Conservation (phyloP, 805 yeast genomes). For the Torulaspora microellipsoides region DNA sequence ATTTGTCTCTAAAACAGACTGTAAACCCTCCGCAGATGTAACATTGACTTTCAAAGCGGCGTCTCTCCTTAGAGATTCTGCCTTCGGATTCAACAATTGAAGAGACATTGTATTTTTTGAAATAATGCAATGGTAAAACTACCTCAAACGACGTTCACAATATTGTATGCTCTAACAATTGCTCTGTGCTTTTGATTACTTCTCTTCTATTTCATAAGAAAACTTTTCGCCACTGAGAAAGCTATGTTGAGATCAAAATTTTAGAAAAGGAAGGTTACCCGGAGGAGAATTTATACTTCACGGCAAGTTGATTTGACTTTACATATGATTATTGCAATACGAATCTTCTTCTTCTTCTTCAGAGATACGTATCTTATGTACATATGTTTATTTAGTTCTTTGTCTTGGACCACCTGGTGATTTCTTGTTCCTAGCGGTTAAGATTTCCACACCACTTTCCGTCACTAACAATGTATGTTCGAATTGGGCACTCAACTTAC, state of each 20-base stretch:
- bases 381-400: slow-evolving; percentile 39
- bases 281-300: no score
- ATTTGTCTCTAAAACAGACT: slow-evolving; percentile 84
- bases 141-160: no score
- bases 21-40: slow-evolving; percentile 94
- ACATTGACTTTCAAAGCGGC: slow-evolving; percentile 95
- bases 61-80: slow-evolving; percentile 91
- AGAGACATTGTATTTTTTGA: slow-evolving; percentile 42
- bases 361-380: no score
- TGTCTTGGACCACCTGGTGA: slow-evolving; percentile 87
- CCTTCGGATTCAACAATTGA: slow-evolving; percentile 93
- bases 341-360: no score
- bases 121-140: neutral
- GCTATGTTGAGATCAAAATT: no score
- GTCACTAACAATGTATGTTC: slow-evolving; percentile 92
- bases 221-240: slow-evolving; percentile 2
- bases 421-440: slow-evolving; percentile 71
- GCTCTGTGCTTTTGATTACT: no score
- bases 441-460: slow-evolving; percentile 86
- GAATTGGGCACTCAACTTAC: slow-evolving; percentile 86
- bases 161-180: no score
- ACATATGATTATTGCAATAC: no score
- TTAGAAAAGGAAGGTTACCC: no score
- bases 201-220: neutral
- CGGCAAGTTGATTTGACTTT: no score